Percentiles rank a stretch among this genome's conserved stretches.
These are phyloP conservation scores for Acephala macrosclerotiorum DNA, from an alignment of 2,329 filamentous ascomycete genomes.

Conservation along the genomic window DNA sequence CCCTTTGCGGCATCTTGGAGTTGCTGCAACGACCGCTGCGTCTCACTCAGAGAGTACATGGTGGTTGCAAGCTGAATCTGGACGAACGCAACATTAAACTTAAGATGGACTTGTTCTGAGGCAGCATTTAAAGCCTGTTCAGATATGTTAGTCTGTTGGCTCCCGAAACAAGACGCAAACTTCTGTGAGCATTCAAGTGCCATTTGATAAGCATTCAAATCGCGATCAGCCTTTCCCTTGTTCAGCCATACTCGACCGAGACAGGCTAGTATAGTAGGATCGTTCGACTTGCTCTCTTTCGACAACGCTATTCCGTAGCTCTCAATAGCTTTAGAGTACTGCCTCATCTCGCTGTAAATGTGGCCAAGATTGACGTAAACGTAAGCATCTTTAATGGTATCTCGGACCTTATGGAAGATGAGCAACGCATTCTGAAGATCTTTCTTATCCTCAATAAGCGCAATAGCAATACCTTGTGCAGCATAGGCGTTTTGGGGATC, in stretches of 20 bases:
- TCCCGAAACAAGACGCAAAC: slow-evolving; percentile 28
- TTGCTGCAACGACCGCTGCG: slow-evolving; percentile 79
- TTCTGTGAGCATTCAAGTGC: slow-evolving; percentile 69
- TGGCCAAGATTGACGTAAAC: slow-evolving; percentile 95
- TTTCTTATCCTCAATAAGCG: slow-evolving; percentile 92
- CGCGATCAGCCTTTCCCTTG: slow-evolving; percentile 70
- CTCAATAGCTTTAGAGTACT: slow-evolving; percentile 91
- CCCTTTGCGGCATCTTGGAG: slow-evolving; percentile 82
- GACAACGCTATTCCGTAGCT: slow-evolving; percentile 83
- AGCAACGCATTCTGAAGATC: slow-evolving; percentile 83
- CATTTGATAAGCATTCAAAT: slow-evolving; percentile 66
- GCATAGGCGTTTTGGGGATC: slow-evolving; percentile 96
- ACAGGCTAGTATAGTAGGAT: slow-evolving; percentile 72
- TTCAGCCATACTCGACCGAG: slow-evolving; percentile 74
- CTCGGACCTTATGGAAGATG: slow-evolving; percentile 88
- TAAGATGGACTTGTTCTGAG: slow-evolving; percentile 86
- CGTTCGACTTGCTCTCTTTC: slow-evolving; percentile 63
- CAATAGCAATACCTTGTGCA: slow-evolving; percentile 94
- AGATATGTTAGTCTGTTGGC: slow-evolving; percentile 35
- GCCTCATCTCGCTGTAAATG: slow-evolving; percentile 87
- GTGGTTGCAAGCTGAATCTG: slow-evolving; percentile 91
- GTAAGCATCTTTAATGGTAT: slow-evolving; percentile 86
- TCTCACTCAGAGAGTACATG: slow-evolving; percentile 77
- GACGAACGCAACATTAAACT: slow-evolving; percentile 98
- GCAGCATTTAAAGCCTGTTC: slow-evolving; percentile 75